phyloP scores from a whole-genome alignment of 2,329 filamentous ascomycete species.

The Venturia asperata region DNA sequence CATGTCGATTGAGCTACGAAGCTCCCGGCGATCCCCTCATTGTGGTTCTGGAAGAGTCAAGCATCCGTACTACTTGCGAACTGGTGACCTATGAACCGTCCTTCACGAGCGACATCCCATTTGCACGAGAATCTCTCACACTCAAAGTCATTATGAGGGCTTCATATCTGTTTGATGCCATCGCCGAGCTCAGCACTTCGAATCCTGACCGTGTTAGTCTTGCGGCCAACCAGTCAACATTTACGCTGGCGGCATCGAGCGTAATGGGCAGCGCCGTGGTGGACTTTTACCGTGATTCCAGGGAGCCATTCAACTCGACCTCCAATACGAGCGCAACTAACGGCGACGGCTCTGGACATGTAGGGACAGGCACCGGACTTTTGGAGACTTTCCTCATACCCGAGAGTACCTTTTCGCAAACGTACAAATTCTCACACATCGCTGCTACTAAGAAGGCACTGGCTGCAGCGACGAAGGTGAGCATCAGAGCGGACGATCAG shows the following conservation, averaged over 20 bases:
- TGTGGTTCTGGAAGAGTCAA: slow-evolving; percentile 77
- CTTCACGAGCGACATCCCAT: slow-evolving; percentile 61
- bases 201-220: slow-evolving; percentile 68
- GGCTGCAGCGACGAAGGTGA: slow-evolving; percentile 86
- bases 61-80: slow-evolving; percentile 82
- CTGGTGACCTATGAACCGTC: slow-evolving; percentile 74
- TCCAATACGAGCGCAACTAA: slow-evolving; percentile 4
- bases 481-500: slow-evolving; percentile 76
- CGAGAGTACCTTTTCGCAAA: slow-evolving; percentile 42
- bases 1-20: slow-evolving; percentile 75
- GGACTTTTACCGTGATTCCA: slow-evolving; percentile 47
- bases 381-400: slow-evolving; percentile 67
- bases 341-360: not conserved
- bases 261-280: slow-evolving; percentile 54
- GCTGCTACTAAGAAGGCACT: slow-evolving; percentile 87
- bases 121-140: slow-evolving; percentile 68
- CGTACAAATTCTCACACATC: slow-evolving; percentile 81
- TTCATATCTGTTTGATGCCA: slow-evolving; percentile 62
- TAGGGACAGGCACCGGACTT: slow-evolving; percentile 30
- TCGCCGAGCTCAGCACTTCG: slow-evolving; percentile 61
- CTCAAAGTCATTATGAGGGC: slow-evolving; percentile 95
- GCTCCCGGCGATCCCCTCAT: slow-evolving; percentile 70
- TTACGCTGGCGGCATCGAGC: slow-evolving; percentile 63
- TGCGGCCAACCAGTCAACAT: slow-evolving; percentile 54
- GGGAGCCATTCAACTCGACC: slow-evolving; percentile 29